These are phyloP conservation scores for Fraxinus nigra DNA, from an alignment of 305 asterid genomes.

Conservation along the genomic window DNA sequence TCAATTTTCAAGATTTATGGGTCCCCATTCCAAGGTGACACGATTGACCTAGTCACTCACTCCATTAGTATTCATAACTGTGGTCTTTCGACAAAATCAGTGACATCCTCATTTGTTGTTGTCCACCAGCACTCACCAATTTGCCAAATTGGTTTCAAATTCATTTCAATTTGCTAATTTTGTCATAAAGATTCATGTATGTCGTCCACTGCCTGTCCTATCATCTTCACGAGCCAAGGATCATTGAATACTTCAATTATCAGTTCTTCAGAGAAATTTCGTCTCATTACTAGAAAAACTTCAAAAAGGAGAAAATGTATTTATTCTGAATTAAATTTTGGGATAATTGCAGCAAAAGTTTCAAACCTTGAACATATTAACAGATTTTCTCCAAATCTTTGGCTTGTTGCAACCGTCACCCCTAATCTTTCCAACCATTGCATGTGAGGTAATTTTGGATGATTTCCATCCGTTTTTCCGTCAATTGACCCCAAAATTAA, in stretches of 20 bases:
- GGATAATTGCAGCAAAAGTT: too few species aligned
- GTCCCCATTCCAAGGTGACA: neutral
- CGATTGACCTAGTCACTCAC: neutral
- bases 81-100: neutral
- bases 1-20: neutral
- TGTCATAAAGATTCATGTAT: neutral
- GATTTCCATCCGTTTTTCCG: too few species aligned
- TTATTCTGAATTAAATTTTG: too few species aligned
- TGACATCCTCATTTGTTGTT: neutral
- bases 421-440: too few species aligned
- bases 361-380: too few species aligned
- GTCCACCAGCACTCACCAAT: neutral
- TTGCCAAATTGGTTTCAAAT: neutral
- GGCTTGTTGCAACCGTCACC: too few species aligned
- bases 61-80: neutral
- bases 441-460: too few species aligned
- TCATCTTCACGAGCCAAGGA: neutral
- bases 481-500: too few species aligned
- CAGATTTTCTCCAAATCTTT: too few species aligned
- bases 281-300: neutral
- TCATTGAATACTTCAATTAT: neutral
- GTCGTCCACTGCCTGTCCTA: neutral
- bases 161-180: neutral
- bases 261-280: neutral
- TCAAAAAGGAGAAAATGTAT: neutral